Percentiles rank a stretch among this genome's conserved stretches.
Conservation (phyloP, 116 monocot genomes). For the Papilionanthe hybrid region DNA sequence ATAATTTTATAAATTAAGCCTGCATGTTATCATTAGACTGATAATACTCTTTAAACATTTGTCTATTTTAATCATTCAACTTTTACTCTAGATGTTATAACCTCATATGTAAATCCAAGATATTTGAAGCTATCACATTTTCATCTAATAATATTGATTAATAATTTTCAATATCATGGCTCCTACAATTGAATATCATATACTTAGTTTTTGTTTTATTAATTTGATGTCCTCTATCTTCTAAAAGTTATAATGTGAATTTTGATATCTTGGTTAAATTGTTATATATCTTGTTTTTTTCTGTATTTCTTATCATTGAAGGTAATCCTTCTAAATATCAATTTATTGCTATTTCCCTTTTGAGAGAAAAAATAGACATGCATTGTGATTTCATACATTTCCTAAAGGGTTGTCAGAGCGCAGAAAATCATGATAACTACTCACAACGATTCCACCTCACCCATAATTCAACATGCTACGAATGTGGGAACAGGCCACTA, state of each 20-base stretch:
- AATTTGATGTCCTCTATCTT: too few relatives aligned
- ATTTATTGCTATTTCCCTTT: not conserved
- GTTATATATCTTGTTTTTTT: not conserved
- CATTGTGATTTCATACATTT: not conserved
- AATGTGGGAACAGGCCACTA: not conserved
- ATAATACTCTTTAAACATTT: too few relatives aligned
- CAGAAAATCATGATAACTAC: not conserved
- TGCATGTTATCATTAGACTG: too few relatives aligned
- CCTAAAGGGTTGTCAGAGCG: not conserved
- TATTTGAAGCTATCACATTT: too few relatives aligned
- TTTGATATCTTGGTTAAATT: slow-evolving; percentile 1
- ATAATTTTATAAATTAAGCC: too few relatives aligned
- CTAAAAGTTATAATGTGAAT: not conserved
- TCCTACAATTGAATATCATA: too few relatives aligned
- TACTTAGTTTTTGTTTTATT: too few relatives aligned
- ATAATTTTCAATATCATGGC: too few relatives aligned
- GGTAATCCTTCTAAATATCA: not conserved
- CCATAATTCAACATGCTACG: not conserved
- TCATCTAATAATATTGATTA: too few relatives aligned
- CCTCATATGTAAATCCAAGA: too few relatives aligned
- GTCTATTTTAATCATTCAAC: too few relatives aligned
- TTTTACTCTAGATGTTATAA: too few relatives aligned
- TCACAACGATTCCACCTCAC: not conserved
- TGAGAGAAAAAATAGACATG: not conserved
- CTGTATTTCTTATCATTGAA: not conserved